Base-by-base conservation (phyloP, 176 grass and related monocot species). In the Musa beccarii region DNA sequence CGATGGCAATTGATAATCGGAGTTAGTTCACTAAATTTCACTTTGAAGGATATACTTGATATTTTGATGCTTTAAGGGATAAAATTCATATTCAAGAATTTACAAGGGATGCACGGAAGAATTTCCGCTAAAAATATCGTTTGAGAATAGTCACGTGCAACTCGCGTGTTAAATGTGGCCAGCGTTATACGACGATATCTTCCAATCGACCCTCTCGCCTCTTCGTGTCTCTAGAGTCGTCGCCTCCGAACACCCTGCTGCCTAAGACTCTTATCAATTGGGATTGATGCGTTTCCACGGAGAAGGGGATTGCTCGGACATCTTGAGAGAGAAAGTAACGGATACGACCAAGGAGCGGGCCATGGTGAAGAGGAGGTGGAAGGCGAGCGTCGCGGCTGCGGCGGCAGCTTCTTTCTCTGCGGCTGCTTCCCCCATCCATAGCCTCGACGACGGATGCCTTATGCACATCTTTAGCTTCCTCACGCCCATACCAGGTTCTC, bases 401-500 rank as follows among this genome's bases (percentile, higher is more conserved):
- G 24, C 52, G 66, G 49, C 49, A 1, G 24, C 28, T 3, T 15
- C 17, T 13, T 57, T 14, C 22, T 59, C 73, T 16, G 19, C 55
- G 34, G 57, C 57, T 11, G 4, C 49, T 26, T 93, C 94, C 28
- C 82, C 78, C 49, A 79, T 89, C 49, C 82, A 82, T 67, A 71
- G 76, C 73, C 85, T 98, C 72, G 95, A 98, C 66, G 95, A 98
- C 51, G 95, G 95, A 51, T 98, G 95, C 69, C 90, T 98, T 73
- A 93, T 93, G 95, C 90, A 98, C 52, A 93, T 98, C 75, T 91
- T 98, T 77, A 91, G 95, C 86, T 98, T 98, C 84, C 95, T 98
- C 50, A 72, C 72, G 86, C 95, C 95, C 0, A 91, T 93, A 21
- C 90, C 95, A 91, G 95, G 95, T 98, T 75, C 80, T n/a, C 24